phyloP scores from a whole-genome alignment of 495 filamentous ascomycete species.

The Glutinoglossum americanum region DNA sequence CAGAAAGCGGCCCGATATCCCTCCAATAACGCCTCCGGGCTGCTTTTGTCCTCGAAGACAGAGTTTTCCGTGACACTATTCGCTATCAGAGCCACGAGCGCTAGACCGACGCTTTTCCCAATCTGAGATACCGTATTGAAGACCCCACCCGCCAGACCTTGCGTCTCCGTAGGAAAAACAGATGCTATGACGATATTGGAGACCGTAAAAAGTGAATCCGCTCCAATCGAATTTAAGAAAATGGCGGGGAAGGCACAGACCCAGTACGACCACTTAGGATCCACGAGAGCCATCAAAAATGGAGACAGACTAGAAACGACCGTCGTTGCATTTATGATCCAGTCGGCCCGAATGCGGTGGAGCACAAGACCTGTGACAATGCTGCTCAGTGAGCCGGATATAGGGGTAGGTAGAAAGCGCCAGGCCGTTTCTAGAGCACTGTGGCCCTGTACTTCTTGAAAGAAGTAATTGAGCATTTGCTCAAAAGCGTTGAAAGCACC shows the following conservation, averaged over 20 bases:
- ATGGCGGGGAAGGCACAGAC: slow-evolving; percentile 28
- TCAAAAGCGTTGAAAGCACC: slow-evolving; percentile 28
- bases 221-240: slow-evolving; percentile 28
- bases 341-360: slow-evolving; percentile 9
- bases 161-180: slow-evolving; percentile 32
- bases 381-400: slow-evolving; percentile 12
- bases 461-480: slow-evolving; percentile 29
- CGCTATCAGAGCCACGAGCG: slow-evolving; percentile 33
- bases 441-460: slow-evolving; percentile 27
- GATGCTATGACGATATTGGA: slow-evolving; percentile 37
- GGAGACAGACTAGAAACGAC: slow-evolving; percentile 9
- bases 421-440: slow-evolving; percentile 2
- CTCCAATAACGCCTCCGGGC: slow-evolving; percentile 23
- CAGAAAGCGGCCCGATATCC: slow-evolving; percentile 41
- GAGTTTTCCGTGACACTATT: slow-evolving; percentile 22
- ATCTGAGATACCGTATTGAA: slow-evolving; percentile 43
- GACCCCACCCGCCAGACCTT: slow-evolving; percentile 40
- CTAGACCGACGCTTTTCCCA: slow-evolving; percentile 35
- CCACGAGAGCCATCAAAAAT: slow-evolving; percentile 18
- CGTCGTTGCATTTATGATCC: slow-evolving; percentile 8
- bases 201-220: slow-evolving; percentile 39
- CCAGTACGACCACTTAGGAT: slow-evolving; percentile 29
- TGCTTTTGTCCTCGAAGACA: slow-evolving; percentile 11
- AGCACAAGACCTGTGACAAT: slow-evolving; percentile 10
- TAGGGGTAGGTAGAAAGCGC: slow-evolving; percentile 13